phyloP scores from a whole-genome alignment of 352 stramenopile genomes.

The Pythium utonaiense region DNA sequence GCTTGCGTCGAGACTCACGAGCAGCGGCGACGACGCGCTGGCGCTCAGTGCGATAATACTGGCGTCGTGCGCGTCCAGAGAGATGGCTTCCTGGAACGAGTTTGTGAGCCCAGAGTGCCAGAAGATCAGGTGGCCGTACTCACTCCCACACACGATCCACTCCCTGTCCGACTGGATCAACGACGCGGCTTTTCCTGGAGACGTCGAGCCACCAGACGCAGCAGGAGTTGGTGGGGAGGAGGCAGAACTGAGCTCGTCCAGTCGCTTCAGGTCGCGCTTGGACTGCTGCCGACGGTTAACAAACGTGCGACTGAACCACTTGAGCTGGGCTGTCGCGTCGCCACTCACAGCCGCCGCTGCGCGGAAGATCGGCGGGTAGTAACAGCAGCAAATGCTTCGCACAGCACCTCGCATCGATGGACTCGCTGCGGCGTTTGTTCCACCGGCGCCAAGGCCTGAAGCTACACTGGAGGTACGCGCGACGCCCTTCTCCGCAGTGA shows the following conservation, averaged over 20 bases:
- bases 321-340: conserved; percentile 22
- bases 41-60: conserved; percentile 36
- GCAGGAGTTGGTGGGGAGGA: neutral
- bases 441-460: neutral
- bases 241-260: conserved; percentile 13
- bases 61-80: conserved; percentile 52
- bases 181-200: conserved; percentile 10
- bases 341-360: neutral
- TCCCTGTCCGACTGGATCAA: conserved; percentile 48
- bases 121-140: conserved; percentile 64
- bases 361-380: conserved; percentile 58
- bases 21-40: conserved; percentile 40
- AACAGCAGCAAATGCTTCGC: conserved; percentile 38
- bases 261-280: conserved; percentile 14
- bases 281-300: conserved; percentile 25
- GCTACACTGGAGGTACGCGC: neutral
- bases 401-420: conserved; percentile 16
- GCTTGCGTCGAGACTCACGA: conserved; percentile 50
- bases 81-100: conserved; percentile 37
- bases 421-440: conserved; percentile 8
- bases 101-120: conserved; percentile 56
- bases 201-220: neutral
- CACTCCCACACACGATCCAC: conserved; percentile 63
- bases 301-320: conserved; percentile 36
- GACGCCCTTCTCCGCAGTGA: neutral